These are phyloP conservation scores for Crassisporium funariophilum DNA, from an alignment of 768 basidiomycete species.

Conservation along the genomic window DNA sequence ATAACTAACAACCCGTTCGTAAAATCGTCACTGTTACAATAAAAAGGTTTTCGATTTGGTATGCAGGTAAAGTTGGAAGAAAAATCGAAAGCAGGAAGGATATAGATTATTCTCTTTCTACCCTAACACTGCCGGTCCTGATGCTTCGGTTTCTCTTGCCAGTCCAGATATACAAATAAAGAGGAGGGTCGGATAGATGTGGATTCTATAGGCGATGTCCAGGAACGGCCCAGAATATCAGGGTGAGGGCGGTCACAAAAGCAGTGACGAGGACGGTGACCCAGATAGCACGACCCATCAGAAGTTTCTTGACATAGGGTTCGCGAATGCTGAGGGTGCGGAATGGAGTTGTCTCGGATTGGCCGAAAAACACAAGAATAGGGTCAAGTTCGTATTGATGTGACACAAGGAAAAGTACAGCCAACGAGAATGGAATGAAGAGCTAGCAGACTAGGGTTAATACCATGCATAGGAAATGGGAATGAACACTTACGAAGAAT, in stretches of 20 bases:
- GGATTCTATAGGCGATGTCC: slow-evolving; percentile 75
- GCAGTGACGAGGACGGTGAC: slow-evolving; percentile 78
- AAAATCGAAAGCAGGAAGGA: not conserved
- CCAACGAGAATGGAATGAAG: slow-evolving; percentile 91
- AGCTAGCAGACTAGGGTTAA: slow-evolving; percentile 52
- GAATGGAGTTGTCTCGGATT: slow-evolving; percentile 97
- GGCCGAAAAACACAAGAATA: slow-evolving; percentile 88
- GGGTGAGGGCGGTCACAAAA: slow-evolving; percentile 77
- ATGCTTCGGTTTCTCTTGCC: slow-evolving; percentile 1
- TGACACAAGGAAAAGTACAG: slow-evolving; percentile 88
- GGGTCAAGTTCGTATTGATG: slow-evolving; percentile 98
- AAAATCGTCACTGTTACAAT: not conserved
- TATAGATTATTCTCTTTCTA: not conserved
- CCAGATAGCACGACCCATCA: slow-evolving; percentile 91
- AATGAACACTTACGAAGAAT: slow-evolving; percentile 78
- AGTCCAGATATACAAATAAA: not conserved
- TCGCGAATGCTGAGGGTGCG: slow-evolving; percentile 89
- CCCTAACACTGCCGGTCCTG: too few species aligned
- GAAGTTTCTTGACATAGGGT: slow-evolving; percentile 90
- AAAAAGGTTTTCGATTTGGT: not conserved
- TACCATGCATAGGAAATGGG: slow-evolving; percentile 1
- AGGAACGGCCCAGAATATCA: slow-evolving; percentile 96
- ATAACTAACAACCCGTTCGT: not conserved
- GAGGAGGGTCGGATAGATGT: not conserved
- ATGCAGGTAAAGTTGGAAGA: not conserved